phyloP scores from a whole-genome alignment of 768 basidiomycete species.

The Termitomyces sp. region DNA sequence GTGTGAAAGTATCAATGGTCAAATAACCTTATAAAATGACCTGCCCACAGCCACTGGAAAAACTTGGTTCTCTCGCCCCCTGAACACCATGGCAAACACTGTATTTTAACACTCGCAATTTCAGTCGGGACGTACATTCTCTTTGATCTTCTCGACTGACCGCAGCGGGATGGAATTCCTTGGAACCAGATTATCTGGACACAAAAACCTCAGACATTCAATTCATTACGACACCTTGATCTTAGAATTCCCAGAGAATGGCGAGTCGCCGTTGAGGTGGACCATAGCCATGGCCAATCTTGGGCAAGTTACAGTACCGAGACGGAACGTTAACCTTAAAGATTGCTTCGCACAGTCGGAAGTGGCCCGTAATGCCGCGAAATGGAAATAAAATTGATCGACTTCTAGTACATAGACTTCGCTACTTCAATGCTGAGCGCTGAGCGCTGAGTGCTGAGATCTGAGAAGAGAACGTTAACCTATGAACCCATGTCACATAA shows the following conservation, averaged over 20 bases:
- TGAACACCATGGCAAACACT: neutral
- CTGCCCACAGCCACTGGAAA: neutral
- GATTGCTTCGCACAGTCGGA: neutral
- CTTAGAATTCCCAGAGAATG: neutral
- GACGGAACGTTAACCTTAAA: constrained; percentile 1
- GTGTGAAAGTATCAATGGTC: neutral
- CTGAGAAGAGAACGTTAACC: no score
- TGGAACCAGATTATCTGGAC: neutral
- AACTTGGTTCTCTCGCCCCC: neutral
- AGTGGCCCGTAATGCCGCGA: constrained; percentile 4
- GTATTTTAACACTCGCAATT: neutral
- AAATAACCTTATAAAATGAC: neutral
- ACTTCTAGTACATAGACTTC: neutral
- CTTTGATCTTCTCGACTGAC: neutral
- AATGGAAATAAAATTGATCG: neutral
- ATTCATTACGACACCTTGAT: neutral
- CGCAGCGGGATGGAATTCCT: neutral
- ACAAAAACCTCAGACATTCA: neutral
- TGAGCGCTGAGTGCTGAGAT: no score
- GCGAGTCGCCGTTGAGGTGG: constrained; percentile 5
- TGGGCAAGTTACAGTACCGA: constrained; percentile 3
- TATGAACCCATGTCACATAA: no score
- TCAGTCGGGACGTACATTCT: neutral
- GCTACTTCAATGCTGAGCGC: no score
- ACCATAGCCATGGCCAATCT: neutral